Evolutionary conservation across 768 basidiomycete genomes (phyloP).

Genomic region (Trametes cubensis): DNA sequence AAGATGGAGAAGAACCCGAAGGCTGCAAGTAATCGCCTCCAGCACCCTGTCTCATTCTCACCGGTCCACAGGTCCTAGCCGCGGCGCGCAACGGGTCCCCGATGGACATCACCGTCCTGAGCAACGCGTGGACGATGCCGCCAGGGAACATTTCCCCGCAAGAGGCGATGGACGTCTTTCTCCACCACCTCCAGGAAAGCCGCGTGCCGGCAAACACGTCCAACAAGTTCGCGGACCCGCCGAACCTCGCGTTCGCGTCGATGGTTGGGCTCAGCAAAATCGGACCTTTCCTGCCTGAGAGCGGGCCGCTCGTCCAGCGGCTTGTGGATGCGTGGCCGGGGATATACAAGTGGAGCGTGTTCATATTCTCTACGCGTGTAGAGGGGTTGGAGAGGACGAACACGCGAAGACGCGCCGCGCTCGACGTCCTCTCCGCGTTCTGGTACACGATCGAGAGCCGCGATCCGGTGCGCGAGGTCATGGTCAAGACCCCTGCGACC

Average conservation of each 20-base stretch:
- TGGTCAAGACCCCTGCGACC: conserved; percentile 36
- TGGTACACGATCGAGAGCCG: conserved; percentile 36
- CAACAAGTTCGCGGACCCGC: conserved; percentile 11
- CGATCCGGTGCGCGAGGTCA: conserved; percentile 34
- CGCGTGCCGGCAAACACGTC: conserved; percentile 20
- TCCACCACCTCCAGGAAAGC: conserved; percentile 33
- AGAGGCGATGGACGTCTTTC: conserved; percentile 36
- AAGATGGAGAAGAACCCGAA: conserved; percentile 3
- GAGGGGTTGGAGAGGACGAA: conserved; percentile 23
- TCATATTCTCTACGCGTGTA: conserved; percentile 36
- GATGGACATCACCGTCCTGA: conserved; percentile 25
- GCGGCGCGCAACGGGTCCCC: conserved; percentile 24
- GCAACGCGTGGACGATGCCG: conserved; percentile 33
- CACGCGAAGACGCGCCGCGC: conserved; percentile 25
- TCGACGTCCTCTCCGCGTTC: conserved; percentile 36
- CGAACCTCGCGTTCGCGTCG: conserved; percentile 37
- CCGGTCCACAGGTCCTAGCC: conserved; percentile 19
- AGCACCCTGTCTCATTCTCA: not conserved
- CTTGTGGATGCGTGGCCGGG: conserved; percentile 39
- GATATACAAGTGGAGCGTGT: conserved; percentile 42
- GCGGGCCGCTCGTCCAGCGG: conserved; percentile 27
- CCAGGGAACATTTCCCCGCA: conserved; percentile 22
- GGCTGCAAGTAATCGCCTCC: conserved; percentile 1
- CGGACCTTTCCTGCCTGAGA: conserved; percentile 29
- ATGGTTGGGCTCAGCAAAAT: conserved; percentile 40